Evolutionary conservation across 2,329 filamentous ascomycete species (phyloP).

Genomic region (Mollisia scopiformis): DNA sequence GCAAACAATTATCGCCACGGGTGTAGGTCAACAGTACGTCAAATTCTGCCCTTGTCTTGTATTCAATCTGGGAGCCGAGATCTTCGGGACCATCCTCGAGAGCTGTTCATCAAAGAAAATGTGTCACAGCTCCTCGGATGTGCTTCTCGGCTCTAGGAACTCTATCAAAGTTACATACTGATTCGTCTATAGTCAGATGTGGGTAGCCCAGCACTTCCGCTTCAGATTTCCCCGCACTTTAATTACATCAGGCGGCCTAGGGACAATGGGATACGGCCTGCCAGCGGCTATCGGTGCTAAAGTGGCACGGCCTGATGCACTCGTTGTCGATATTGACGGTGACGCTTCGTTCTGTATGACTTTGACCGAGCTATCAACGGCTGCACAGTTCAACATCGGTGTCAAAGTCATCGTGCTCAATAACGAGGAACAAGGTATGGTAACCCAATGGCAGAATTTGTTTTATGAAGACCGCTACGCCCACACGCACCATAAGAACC

Average conservation of each 20-base stretch:
- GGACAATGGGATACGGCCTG: constrained; percentile 95
- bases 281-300: constrained; percentile 95
- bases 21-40: constrained; percentile 97
- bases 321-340: constrained; percentile 92
- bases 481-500: constrained; percentile 92
- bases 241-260: constrained; percentile 94
- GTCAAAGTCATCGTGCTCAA: constrained; percentile 95
- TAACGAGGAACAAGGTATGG: constrained; percentile 98
- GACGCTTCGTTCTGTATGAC: constrained; percentile 99
- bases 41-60: no score
- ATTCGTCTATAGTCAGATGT: no score
- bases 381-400: constrained; percentile 93
- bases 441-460: constrained; percentile 96
- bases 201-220: constrained; percentile 94
- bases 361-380: constrained; percentile 89
- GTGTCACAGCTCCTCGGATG: no score
- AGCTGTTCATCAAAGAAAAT: no score
- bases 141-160: no score
- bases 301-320: constrained; percentile 65
- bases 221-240: constrained; percentile 91
- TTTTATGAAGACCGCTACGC: constrained; percentile 95
- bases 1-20: constrained; percentile 85
- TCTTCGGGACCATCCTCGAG: no score
- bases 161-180: no score
- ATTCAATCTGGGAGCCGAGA: no score